A percentile compares a stretch with the other conserved stretches of the same genome.
These are phyloP conservation scores for Moesziomyces sp. DNA, from an alignment of 1,284 basidiomycete species.

Conservation along the genomic window DNA sequence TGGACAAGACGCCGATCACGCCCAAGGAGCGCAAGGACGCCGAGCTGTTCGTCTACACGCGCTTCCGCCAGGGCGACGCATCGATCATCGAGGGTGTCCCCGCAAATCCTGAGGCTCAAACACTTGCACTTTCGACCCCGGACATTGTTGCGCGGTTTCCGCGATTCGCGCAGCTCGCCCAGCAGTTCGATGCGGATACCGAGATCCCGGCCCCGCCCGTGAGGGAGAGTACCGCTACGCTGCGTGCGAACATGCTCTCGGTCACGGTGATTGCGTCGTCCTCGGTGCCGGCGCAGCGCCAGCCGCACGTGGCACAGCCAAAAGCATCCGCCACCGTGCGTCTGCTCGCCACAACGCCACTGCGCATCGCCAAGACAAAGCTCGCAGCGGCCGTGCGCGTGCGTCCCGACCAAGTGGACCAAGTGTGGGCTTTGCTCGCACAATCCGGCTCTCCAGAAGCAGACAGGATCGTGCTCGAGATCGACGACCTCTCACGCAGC, in stretches of 20 bases:
- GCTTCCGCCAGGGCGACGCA: constrained; percentile 25
- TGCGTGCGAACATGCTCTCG: constrained; percentile 32
- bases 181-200: constrained; percentile 20
- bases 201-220: background rate
- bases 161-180: constrained; percentile 27
- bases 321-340: background rate
- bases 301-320: constrained; percentile 4
- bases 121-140: background rate
- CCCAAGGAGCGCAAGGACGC: constrained; percentile 81
- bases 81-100: constrained; percentile 22
- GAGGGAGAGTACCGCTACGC: constrained; percentile 8
- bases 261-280: constrained; percentile 13
- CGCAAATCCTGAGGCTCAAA: background rate
- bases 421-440: constrained; percentile 18
- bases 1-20: constrained; percentile 80
- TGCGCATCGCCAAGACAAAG: constrained; percentile 47
- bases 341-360: constrained; percentile 41
- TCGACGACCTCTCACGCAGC: constrained; percentile 40
- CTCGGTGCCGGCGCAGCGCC: background rate
- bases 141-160: constrained; percentile 20
- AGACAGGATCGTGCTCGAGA: constrained; percentile 35
- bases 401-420: constrained; percentile 9
- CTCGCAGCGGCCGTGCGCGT: constrained; percentile 27
- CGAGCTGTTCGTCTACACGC: constrained; percentile 74
- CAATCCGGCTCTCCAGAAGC: background rate